Base-by-base conservation (phyloP, 2,329 filamentous ascomycete species). In the Claviceps digitariae region DNA sequence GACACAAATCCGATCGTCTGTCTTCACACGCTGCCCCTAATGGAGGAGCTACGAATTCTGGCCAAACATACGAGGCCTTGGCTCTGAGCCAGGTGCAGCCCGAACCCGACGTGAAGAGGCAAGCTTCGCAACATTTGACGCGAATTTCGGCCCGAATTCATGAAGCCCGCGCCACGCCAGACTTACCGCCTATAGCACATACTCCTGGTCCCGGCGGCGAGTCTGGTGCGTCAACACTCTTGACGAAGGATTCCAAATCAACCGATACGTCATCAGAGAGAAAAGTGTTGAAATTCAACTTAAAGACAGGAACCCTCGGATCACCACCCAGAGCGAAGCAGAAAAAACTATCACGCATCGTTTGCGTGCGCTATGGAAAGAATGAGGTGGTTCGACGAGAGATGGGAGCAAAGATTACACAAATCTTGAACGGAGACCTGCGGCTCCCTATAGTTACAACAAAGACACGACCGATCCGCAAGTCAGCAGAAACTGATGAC, bases 371-470 rank as follows among this genome's bases (percentile, higher is more conserved):
- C 56, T 91, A 91, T 61, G 79, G 77, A 2, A 62, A 60, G 4
- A 75, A 79, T 53, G 63, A 69, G 7, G 64, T 63, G 29, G 69
- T 68, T 41, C 74, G 74, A 41, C 61, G 65, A 34, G 67, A 68
- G 0, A 64, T 87, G 29, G 85, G 83, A 0, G 64, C 73, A 9
- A 76, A 74, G 57, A 85, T 95, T 53, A 69, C 82, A 25, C 70
- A 75, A 4, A 86, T 94, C 25, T 65, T 90, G 13, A 59, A 62
- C 21, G 63, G 65, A 34, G 60, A 60, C 6, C 56, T 61, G 6
- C 58, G 61, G 15, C 55, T 64, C 8, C 61, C 65, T 15, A 59
- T 57, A 51, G 58, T 56, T 4, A 57, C 59, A 7, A 56, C 52
- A 49, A 59, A 57, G 45, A 55, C 45, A 38, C 45, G 13, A 40